A percentile compares a stretch with the other conserved stretches of the same genome.
Evolutionary conservation across 441 rosid species (phyloP).

Genomic region (Hypseocharis bilobata): DNA sequence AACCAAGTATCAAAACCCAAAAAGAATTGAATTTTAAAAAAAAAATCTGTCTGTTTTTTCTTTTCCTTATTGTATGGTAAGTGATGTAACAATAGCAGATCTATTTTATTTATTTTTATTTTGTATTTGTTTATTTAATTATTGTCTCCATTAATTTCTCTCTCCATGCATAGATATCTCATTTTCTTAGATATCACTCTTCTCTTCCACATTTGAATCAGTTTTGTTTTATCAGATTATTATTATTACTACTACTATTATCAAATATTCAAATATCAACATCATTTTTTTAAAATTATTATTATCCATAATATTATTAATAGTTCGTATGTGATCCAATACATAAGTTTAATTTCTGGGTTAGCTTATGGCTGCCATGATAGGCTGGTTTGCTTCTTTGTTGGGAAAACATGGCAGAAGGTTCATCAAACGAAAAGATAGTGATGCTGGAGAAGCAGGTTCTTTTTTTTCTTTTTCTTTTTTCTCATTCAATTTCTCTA

Average conservation of each 20-base stretch:
- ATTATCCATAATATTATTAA: no score
- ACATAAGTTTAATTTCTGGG: not conserved
- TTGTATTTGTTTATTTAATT: not conserved
- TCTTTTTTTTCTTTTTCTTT: not conserved
- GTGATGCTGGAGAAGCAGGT: slow-evolving; percentile 29
- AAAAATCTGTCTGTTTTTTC: not conserved
- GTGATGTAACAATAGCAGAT: no score
- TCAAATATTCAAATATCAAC: no score
- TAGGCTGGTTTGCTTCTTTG: slow-evolving; percentile 13
- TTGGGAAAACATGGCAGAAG: slow-evolving; percentile 12
- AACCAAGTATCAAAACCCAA: not conserved
- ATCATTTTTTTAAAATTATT: no score
- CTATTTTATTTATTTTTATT: no score
- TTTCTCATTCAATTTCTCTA: not conserved
- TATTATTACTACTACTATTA: not conserved
- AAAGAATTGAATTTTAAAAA: not conserved
- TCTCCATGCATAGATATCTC: not conserved
- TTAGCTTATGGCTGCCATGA: slow-evolving; percentile 1
- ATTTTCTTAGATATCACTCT: not conserved
- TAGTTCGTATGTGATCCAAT: not conserved
- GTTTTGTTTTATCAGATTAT: not conserved
- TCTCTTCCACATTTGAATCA: not conserved
- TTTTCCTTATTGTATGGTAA: no score
- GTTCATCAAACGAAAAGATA: slow-evolving; percentile 26
- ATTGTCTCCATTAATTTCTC: not conserved